Conservation (phyloP, 768 basidiomycete species). For the Kwoniella shandongensis region DNA sequence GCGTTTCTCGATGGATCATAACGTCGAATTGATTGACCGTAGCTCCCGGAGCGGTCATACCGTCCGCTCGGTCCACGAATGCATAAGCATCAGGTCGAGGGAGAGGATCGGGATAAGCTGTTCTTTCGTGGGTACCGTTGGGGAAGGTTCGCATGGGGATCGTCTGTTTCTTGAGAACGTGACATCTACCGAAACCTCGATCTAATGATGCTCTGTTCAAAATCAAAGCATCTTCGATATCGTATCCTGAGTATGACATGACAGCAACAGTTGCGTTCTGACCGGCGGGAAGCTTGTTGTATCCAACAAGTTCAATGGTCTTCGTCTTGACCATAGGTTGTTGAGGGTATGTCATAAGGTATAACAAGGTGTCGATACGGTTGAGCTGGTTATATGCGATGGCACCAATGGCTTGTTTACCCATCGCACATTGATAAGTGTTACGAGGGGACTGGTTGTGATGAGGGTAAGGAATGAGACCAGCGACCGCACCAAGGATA, state of each 20-base stretch:
- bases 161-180: conserved; percentile 92
- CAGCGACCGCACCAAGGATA: conserved; percentile 92
- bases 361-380: conserved; percentile 96
- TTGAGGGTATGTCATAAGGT: conserved; percentile 95
- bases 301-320: conserved; percentile 94
- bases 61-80: conserved; percentile 80
- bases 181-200: conserved; percentile 95
- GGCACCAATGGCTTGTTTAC: conserved; percentile 98
- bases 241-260: conserved; percentile 99
- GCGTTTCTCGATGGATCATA: conserved; percentile 95
- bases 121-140: conserved; percentile 94
- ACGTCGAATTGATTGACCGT: conserved; percentile 88
- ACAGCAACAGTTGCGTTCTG: conserved; percentile 98
- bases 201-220: conserved; percentile 94
- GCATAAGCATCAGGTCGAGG: conserved; percentile 78
- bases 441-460: conserved; percentile 99
- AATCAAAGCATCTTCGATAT: conserved; percentile 98
- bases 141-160: conserved; percentile 94
- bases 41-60: conserved; percentile 91
- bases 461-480: conserved; percentile 97
- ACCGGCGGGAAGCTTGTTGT: conserved; percentile 93
- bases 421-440: conserved; percentile 99
- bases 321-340: conserved; percentile 99
- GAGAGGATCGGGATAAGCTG: conserved; percentile 88
- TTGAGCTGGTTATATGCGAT: conserved; percentile 98